Evolutionary conservation across 2,329 filamentous ascomycete genomes (phyloP).

Genomic region (Verticillium nubilum): DNA sequence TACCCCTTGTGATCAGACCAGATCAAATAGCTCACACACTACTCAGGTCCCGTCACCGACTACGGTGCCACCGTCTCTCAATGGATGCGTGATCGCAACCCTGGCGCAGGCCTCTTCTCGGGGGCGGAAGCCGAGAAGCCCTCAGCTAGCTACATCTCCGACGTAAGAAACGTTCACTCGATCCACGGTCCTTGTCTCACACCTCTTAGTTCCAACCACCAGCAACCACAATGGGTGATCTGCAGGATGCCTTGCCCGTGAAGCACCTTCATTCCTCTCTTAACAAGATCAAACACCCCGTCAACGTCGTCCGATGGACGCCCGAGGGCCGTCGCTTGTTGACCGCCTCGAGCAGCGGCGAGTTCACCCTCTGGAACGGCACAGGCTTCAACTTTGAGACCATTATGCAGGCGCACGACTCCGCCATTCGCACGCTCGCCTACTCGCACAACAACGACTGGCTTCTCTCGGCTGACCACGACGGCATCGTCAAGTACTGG

Average conservation of each 20-base stretch:
- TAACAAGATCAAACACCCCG: conserved; percentile 96
- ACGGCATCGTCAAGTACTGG: conserved; percentile 96
- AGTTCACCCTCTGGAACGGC: conserved; percentile 98
- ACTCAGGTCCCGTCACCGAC: conserved; percentile 84
- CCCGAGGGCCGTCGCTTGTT: conserved; percentile 87
- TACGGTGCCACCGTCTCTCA: conserved; percentile 86
- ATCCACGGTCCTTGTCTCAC: not conserved
- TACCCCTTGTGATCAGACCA: not conserved
- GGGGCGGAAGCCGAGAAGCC: conserved; percentile 74
- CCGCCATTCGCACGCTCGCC: conserved; percentile 72
- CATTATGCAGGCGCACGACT: conserved; percentile 96
- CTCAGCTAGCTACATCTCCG: conserved; percentile 82
- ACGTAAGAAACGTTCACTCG: conserved; percentile 53
- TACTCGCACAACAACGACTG: conserved; percentile 97
- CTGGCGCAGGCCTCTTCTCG: conserved; percentile 35
- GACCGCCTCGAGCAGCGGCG: conserved; percentile 91
- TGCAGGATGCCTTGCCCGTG: conserved; percentile 85
- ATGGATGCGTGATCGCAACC: conserved; percentile 76
- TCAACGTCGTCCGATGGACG: conserved; percentile 97
- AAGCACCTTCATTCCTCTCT: conserved; percentile 96
- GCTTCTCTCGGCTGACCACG: conserved; percentile 92
- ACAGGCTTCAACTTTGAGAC: conserved; percentile 99
- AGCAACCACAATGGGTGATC: conserved; percentile 63
- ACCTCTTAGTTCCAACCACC: conserved; percentile 74
- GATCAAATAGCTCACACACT: not conserved